These are phyloP conservation scores for Gynandropsis gynandra DNA, from an alignment of 345 rosid species.

Conservation along the genomic window DNA sequence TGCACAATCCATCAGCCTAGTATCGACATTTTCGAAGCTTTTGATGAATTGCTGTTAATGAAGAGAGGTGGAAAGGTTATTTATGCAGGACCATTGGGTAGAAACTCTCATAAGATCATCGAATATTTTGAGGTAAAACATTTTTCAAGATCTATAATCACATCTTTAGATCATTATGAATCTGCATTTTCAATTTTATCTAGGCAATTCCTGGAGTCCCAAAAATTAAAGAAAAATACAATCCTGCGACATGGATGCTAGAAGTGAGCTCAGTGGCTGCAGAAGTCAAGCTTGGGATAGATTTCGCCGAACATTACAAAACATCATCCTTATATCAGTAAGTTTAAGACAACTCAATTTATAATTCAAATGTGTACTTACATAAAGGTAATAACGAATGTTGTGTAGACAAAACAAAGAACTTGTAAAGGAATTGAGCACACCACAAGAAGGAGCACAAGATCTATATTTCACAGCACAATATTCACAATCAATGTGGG, in stretches of 20 bases:
- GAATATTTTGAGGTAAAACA: constrained; percentile 66
- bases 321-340: constrained; percentile 51
- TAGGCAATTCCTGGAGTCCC: constrained; percentile 58
- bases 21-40: constrained; percentile 84
- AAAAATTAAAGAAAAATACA: constrained; percentile 57
- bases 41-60: constrained; percentile 71
- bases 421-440: constrained; percentile 46
- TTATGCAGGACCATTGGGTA: constrained; percentile 63
- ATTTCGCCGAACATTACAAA: constrained; percentile 65
- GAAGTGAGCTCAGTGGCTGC: constrained; percentile 82
- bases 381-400: too few species aligned
- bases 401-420: constrained; percentile 50
- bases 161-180: neutral
- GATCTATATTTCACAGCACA: constrained; percentile 45
- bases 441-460: constrained; percentile 38
- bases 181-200: neutral
- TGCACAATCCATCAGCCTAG: constrained; percentile 90
- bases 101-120: constrained; percentile 52
- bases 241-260: constrained; percentile 89
- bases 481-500: constrained; percentile 43
- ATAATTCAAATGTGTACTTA: too few species aligned
- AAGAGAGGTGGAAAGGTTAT: constrained; percentile 90
- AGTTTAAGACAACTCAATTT: constrained; percentile 20
- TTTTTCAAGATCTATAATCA: neutral
- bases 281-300: constrained; percentile 55